These are phyloP conservation scores for Tillandsia fasciculata DNA, from an alignment of 176 grass and related monocot species.

Conservation along the genomic window DNA sequence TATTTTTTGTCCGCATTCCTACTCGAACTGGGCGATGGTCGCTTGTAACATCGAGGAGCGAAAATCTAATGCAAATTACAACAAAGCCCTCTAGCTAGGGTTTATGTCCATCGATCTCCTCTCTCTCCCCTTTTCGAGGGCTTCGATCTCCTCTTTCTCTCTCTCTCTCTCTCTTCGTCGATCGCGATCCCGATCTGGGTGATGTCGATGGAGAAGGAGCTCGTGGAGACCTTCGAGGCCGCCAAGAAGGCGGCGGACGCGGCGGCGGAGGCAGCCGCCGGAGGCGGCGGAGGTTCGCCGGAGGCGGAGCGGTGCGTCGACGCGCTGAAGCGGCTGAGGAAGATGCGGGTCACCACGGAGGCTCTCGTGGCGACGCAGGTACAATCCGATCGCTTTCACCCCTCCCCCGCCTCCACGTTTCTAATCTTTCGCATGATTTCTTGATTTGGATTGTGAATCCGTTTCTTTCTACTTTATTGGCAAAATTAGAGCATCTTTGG, in stretches of 20 bases:
- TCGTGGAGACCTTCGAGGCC: conserved; percentile 74
- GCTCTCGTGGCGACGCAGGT: conserved; percentile 88
- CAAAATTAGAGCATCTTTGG: background rate
- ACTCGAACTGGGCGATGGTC: too few relatives aligned
- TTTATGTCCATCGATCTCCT: too few relatives aligned
- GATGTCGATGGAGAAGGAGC: conserved; percentile 64
- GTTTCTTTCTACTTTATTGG: background rate
- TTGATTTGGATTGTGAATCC: background rate
- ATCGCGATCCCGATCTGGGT: too few relatives aligned
- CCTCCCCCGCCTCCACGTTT: too few relatives aligned
- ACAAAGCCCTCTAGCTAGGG: too few relatives aligned
- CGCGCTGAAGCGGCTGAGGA: conserved; percentile 55
- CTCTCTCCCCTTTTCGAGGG: too few relatives aligned
- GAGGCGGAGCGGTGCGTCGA: conserved; percentile 83
- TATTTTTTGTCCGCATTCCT: too few relatives aligned
- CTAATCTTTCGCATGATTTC: background rate
- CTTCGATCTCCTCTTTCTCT: too few relatives aligned
- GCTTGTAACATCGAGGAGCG: too few relatives aligned
- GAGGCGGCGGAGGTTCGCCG: conserved; percentile 25
- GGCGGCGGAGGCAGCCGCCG: conserved; percentile 43
- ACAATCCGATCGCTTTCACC: background rate
- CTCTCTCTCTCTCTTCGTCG: too few relatives aligned
- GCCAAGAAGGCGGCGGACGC: conserved; percentile 87
- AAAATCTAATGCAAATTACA: too few relatives aligned
- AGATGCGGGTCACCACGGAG: conserved; percentile 62